Evolutionary conservation across 78 protist genomes (phyloP), one percentile per base, ranked within the genome.

Genomic region (Dictyostelium discoideum): DNA sequence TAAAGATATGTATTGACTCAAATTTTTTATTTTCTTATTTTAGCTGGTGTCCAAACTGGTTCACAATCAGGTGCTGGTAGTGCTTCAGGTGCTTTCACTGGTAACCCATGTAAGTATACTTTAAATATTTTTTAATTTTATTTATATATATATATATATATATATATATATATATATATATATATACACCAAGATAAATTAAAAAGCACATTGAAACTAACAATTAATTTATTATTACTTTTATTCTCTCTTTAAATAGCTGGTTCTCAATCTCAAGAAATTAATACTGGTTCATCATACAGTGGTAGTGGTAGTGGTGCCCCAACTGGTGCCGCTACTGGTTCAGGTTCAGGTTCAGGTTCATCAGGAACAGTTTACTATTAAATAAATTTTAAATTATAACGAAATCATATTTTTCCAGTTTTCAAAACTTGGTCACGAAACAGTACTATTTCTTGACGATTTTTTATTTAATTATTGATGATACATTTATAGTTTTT

Each of bases 261-360:
- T 60, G 69, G 69, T 60, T 60, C 69, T 0, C 24, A 60, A 16
- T 60, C 69, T 20, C 16, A 60, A 0, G 26, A 60, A 60, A 60
- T 60, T 20, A 60, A 60, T 24, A 60, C 69, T 60, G 69, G 69
- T 60, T 60, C 69, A 1, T 60, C 69, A 60, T 60, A 60, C 69
- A 60, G 69, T 20, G 69, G 69, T 6, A 60, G 69, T 20, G 65
- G 65, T 54, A 20, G 26, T 20, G 69, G 69, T 60, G 69, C 11
- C 26, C 65, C 13, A 54, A 60, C 69, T 60, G 69, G 69, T 60
- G 26, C 26, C 9, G 69, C 26, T 9, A 20, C 69, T 0, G 69
- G 69, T 60, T 54, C 69, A 60, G 69, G 69, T 60, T 60, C 69
- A 60, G 69, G 69, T 60, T 60, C 69, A 60, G 69, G 69, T 60